Conservation (phyloP, 1,284 basidiomycete genomes). For the Lentinus polychrous region DNA sequence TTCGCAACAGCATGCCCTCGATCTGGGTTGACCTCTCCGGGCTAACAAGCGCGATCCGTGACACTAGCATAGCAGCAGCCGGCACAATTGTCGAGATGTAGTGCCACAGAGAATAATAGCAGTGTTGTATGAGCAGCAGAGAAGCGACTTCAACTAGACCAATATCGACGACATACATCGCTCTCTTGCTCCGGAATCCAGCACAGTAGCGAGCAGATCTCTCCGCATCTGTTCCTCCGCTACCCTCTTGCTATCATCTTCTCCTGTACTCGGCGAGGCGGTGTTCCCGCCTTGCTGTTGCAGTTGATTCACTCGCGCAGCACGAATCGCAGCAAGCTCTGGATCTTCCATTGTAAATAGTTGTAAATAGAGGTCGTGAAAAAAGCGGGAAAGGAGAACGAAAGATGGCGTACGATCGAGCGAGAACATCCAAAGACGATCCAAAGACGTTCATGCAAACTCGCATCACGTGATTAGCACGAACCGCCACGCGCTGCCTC, state of each 20-base stretch:
- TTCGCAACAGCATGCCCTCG: constrained; percentile 78
- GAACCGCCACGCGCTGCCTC: neutral
- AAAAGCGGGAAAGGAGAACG: neutral
- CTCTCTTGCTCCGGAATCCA: constrained; percentile 85
- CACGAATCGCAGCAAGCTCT: constrained; percentile 37
- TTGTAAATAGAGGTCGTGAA: neutral
- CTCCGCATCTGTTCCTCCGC: constrained; percentile 67
- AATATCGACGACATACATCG: constrained; percentile 59
- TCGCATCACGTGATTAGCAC: neutral
- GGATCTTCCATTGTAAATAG: constrained; percentile 27
- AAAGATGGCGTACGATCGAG: neutral
- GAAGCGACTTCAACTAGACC: neutral
- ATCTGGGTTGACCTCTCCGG: constrained; percentile 85
- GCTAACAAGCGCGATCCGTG: constrained; percentile 89
- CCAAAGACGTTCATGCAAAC: neutral
- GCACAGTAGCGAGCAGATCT: constrained; percentile 82
- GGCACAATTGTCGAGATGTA: neutral
- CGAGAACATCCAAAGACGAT: neutral
- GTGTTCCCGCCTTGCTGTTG: constrained; percentile 21
- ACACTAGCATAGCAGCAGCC: constrained; percentile 43
- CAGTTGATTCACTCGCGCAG: constrained; percentile 34
- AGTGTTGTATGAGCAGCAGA: neutral
- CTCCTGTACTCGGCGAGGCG: constrained; percentile 14
- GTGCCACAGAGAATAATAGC: neutral
- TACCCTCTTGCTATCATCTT: constrained; percentile 53